phyloP scores from a whole-genome alignment of 176 grass and related monocot species.

The Zoysia japonica region DNA sequence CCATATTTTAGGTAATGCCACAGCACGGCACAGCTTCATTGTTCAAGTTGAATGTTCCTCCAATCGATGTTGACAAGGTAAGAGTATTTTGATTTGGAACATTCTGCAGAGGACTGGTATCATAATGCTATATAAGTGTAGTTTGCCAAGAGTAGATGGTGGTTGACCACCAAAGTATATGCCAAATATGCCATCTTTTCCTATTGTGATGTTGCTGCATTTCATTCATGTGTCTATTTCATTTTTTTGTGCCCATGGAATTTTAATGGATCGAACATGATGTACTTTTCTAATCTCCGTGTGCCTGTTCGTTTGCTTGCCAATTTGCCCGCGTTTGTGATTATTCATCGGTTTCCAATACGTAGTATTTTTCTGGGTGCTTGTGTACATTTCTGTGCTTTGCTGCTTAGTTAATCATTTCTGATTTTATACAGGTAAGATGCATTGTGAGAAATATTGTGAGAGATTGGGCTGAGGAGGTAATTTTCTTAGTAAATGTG shows the following conservation, averaged over 20 bases:
- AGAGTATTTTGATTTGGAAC: constrained; percentile 20
- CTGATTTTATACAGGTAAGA: constrained; percentile 72
- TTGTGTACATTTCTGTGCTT: not conserved
- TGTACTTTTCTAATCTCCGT: constrained; percentile 18
- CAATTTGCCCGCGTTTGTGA: constrained; percentile 16
- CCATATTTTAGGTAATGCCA: constrained; percentile 51
- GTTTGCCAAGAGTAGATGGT: constrained; percentile 23
- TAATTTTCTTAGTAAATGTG: constrained; percentile 42
- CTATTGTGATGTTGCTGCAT: constrained; percentile 21
- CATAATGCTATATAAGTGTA: not conserved
- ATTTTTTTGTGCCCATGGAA: not conserved
- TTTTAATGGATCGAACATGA: not conserved
- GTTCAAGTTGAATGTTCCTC: constrained; percentile 74
- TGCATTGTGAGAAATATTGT: constrained; percentile 96
- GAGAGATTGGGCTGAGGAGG: constrained; percentile 95
- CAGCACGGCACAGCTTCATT: constrained; percentile 45
- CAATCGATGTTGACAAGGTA: constrained; percentile 96
- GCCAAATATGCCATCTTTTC: constrained; percentile 9
- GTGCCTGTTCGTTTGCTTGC: constrained; percentile 8
- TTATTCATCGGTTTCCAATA: constrained; percentile 16
- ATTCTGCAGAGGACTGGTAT: constrained; percentile 5
- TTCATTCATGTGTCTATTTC: constrained; percentile 24
- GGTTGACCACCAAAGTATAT: constrained; percentile 24
- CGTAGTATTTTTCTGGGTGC: not conserved
- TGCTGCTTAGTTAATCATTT: constrained; percentile 28